Evolutionary conservation across 2,329 filamentous ascomycete genomes (phyloP).

Genomic region (Aureobasidium sp.): DNA sequence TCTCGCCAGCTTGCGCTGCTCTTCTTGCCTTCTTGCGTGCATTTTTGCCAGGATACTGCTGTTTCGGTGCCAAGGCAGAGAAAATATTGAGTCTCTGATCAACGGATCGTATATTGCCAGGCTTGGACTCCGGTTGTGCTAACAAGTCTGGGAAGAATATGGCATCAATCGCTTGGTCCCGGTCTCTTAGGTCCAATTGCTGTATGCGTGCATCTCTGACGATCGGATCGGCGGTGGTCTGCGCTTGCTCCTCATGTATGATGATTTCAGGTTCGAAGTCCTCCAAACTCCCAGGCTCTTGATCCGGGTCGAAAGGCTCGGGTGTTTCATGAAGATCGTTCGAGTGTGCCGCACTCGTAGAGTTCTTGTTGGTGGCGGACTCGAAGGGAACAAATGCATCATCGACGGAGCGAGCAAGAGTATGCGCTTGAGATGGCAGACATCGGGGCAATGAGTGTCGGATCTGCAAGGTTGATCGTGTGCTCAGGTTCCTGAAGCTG

Average conservation of each 20-base stretch:
- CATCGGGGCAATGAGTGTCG: neutral
- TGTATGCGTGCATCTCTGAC: neutral
- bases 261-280: constrained; percentile 11
- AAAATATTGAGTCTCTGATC: neutral
- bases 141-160: neutral
- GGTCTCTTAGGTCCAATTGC: neutral
- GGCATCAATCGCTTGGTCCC: neutral
- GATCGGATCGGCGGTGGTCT: neutral
- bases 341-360: neutral
- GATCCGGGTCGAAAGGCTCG: neutral
- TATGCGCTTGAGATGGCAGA: neutral
- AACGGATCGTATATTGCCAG: neutral
- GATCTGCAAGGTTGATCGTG: constrained; percentile 9
- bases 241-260: neutral
- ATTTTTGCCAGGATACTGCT: constrained; percentile 6
- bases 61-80: neutral
- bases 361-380: neutral
- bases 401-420: constrained; percentile 1
- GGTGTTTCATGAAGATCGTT: neutral
- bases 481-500: constrained; percentile 15
- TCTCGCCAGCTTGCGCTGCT: neutral
- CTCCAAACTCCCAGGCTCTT: neutral
- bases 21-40: constrained; percentile 8
- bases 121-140: neutral
- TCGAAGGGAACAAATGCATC: constrained; percentile 19